Evolutionary conservation across 352 stramenopile genomes (phyloP).

Genomic region (Pythium apleroticum): DNA sequence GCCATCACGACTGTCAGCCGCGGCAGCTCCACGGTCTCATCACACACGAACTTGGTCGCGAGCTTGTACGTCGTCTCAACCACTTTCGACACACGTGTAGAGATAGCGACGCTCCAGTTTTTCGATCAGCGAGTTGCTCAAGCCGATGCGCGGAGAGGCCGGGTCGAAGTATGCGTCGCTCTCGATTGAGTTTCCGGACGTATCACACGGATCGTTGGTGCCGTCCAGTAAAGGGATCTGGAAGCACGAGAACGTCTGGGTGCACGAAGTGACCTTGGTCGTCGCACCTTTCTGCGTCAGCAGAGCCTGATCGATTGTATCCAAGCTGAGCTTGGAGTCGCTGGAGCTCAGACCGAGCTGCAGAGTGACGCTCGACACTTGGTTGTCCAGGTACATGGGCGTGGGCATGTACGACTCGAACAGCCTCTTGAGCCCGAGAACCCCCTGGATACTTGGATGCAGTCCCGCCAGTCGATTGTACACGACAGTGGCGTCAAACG

Average conservation of each 20-base stretch:
- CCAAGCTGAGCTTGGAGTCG: not conserved
- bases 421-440: not conserved
- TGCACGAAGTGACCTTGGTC: not conserved
- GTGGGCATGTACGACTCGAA: not conserved
- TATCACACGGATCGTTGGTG: not conserved
- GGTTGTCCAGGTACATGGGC: not conserved
- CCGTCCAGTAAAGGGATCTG: not conserved
- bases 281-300: not conserved
- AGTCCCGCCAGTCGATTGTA: not conserved
- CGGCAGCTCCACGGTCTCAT: not conserved
- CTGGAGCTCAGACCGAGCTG: not conserved
- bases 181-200: too few species aligned
- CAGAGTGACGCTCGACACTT: not conserved
- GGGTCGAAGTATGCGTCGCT: not conserved
- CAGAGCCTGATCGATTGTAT: not conserved
- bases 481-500: conserved; percentile 1
- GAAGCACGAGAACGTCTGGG: not conserved
- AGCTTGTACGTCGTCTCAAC: not conserved
- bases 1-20: not conserved
- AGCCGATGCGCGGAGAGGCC: not conserved
- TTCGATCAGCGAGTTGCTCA: not conserved
- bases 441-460: not conserved
- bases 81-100: not conserved
- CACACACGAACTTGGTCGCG: not conserved
- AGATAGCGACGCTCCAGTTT: not conserved